These are phyloP conservation scores for Aspergillus felis DNA, from an alignment of 2,329 filamentous ascomycete genomes.

Conservation along the genomic window DNA sequence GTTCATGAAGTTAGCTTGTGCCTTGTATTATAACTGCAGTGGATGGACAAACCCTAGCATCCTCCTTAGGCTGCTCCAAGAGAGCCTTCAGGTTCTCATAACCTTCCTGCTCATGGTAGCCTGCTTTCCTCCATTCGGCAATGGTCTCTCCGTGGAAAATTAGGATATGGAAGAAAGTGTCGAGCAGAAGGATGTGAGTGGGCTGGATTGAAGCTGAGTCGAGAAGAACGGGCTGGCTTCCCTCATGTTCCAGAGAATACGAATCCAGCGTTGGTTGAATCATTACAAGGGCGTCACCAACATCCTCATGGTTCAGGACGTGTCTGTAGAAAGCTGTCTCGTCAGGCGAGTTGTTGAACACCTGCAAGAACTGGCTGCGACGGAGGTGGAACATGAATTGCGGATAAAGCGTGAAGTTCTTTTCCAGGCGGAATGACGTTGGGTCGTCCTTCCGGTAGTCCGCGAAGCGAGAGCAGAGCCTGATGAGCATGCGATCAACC, in stretches of 20 bases:
- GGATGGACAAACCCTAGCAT: slow-evolving; percentile 69
- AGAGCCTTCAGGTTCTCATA: slow-evolving; percentile 93
- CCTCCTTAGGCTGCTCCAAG: slow-evolving; percentile 90
- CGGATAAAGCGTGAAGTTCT: slow-evolving; percentile 98
- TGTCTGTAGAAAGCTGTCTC: slow-evolving; percentile 99
- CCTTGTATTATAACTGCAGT: background rate
- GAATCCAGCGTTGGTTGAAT: slow-evolving; percentile 97
- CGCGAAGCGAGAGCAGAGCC: slow-evolving; percentile 91
- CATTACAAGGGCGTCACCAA: slow-evolving; percentile 96
- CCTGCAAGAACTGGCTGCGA: slow-evolving; percentile 93
- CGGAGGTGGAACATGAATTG: slow-evolving; percentile 99
- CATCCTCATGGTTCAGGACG: slow-evolving; percentile 94
- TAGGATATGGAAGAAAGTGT: slow-evolving; percentile 99
- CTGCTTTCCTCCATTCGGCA: slow-evolving; percentile 95
- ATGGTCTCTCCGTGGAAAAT: slow-evolving; percentile 99
- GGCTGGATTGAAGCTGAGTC: slow-evolving; percentile 96
- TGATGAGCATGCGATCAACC: slow-evolving; percentile 98
- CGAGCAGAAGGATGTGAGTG: slow-evolving; percentile 86
- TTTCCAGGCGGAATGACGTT: slow-evolving; percentile 92
- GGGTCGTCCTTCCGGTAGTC: slow-evolving; percentile 98
- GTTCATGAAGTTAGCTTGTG: slow-evolving; percentile 5
- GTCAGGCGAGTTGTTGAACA: slow-evolving; percentile 99
- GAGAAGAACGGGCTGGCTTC: slow-evolving; percentile 85
- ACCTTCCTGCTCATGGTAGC: slow-evolving; percentile 95
- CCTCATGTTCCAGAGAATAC: slow-evolving; percentile 95